Evolutionary conservation across 2,329 filamentous ascomycete species (phyloP).

Genomic region (Aureobasidium musti): DNA sequence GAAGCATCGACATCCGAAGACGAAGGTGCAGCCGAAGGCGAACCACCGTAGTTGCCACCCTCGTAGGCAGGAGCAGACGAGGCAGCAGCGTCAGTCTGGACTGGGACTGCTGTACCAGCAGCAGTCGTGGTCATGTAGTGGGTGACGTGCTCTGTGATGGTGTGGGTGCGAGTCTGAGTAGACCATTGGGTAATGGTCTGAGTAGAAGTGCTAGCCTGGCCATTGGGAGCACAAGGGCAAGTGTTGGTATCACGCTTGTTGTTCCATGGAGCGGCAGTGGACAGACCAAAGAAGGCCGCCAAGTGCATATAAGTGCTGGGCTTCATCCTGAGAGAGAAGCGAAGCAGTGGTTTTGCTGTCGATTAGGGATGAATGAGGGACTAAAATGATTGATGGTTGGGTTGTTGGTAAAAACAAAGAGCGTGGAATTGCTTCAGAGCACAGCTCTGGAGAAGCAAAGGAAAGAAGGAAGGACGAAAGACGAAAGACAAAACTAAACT

Average conservation of each 20-base stretch:
- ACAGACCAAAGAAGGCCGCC: constrained; percentile 24
- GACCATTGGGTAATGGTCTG: constrained; percentile 22
- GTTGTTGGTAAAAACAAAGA: constrained; percentile 16
- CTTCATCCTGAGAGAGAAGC: constrained; percentile 19
- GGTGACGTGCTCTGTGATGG: constrained; percentile 14
- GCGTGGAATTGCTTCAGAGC: constrained; percentile 22
- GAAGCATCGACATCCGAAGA: constrained; percentile 17
- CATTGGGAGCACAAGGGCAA: constrained; percentile 20
- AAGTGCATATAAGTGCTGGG: constrained; percentile 16
- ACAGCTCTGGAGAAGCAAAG: constrained; percentile 25
- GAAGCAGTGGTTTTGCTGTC: constrained; percentile 8
- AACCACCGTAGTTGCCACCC: background rate
- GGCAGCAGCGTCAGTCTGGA: constrained; percentile 5
- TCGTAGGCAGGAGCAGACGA: background rate
- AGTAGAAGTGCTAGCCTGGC: background rate
- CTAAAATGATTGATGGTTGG: constrained; percentile 9
- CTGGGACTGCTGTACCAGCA: constrained; percentile 6
- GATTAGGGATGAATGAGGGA: constrained; percentile 19
- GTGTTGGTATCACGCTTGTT: constrained; percentile 24
- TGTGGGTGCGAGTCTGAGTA: constrained; percentile 13
- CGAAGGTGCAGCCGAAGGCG: constrained; percentile 4
- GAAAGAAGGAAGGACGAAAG: constrained; percentile 18
- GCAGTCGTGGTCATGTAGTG: constrained; percentile 21
- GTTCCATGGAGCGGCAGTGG: constrained; percentile 15
- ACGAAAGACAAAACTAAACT: constrained; percentile 18